Conservation (phyloP, 2,329 filamentous ascomycete species). For the Colletotrichum godetiae region DNA sequence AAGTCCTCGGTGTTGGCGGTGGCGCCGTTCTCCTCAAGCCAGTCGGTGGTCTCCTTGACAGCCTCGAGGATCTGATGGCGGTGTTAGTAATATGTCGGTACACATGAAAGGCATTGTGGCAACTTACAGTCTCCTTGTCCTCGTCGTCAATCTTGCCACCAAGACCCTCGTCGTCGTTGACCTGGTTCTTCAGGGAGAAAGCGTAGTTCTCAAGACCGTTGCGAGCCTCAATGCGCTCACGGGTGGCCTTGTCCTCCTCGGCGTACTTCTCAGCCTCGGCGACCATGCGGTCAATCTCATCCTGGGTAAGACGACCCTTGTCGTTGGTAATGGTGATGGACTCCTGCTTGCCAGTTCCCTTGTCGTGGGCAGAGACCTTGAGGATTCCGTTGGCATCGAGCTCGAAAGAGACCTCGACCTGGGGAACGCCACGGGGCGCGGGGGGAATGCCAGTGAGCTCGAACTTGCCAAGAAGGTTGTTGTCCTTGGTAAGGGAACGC, state of each 20-base stretch:
- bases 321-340: constrained; percentile 99
- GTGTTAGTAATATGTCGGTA: background rate
- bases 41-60: constrained; percentile 96
- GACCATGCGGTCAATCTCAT: constrained; percentile 99
- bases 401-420: constrained; percentile 98
- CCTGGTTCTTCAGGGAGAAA: constrained; percentile 99
- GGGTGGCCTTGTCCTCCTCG: constrained; percentile 98
- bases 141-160: constrained; percentile 99
- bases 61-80: constrained; percentile 80
- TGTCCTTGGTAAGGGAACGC: constrained; percentile 93
- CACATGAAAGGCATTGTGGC: constrained; percentile 37
- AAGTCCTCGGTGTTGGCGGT: constrained; percentile 93
- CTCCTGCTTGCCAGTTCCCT: constrained; percentile 97
- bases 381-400: constrained; percentile 99
- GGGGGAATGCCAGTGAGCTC: constrained; percentile 96
- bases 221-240: constrained; percentile 95
- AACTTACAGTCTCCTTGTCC: constrained; percentile 92
- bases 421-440: constrained; percentile 93
- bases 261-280: constrained; percentile 98
- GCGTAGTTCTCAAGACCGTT: constrained; percentile 99
- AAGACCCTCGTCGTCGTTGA: constrained; percentile 95
- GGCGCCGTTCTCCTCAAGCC: constrained; percentile 94
- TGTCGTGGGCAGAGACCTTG: constrained; percentile 94
- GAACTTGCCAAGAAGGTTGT: constrained; percentile 98
- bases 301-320: constrained; percentile 95